Percentiles rank a stretch among this genome's conserved stretches.
phyloP scores from a whole-genome alignment of 192 early-diverging fungal genomes.

The Coemansia sp. region DNA sequence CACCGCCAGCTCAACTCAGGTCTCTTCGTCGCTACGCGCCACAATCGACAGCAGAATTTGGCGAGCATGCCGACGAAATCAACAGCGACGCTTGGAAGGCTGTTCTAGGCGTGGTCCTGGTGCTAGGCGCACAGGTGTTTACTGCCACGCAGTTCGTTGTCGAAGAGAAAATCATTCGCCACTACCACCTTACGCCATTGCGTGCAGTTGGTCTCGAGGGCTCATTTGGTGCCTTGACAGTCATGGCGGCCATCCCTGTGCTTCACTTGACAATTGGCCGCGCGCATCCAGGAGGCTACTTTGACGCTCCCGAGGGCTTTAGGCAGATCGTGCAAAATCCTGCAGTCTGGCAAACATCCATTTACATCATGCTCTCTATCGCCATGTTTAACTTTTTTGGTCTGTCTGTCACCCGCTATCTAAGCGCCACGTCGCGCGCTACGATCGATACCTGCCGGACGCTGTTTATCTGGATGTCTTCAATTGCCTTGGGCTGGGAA shows the following conservation, averaged over 20 bases:
- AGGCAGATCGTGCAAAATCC: slow-evolving; percentile 67
- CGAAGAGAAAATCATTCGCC: slow-evolving; percentile 89
- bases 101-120: slow-evolving; percentile 76
- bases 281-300: slow-evolving; percentile 71
- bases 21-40: slow-evolving; percentile 7
- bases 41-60: not conserved
- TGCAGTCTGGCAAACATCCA: slow-evolving; percentile 67
- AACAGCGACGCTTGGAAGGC: slow-evolving; percentile 57
- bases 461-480: slow-evolving; percentile 94
- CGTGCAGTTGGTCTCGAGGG: slow-evolving; percentile 95
- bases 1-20: slow-evolving; percentile 36
- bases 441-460: slow-evolving; percentile 97
- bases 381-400: slow-evolving; percentile 98
- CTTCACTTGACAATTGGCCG: slow-evolving; percentile 73
- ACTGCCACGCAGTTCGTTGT: slow-evolving; percentile 95
- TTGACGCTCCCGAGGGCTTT: slow-evolving; percentile 78
- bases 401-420: slow-evolving; percentile 80
- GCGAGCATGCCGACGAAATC: slow-evolving; percentile 28
- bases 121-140: slow-evolving; percentile 89
- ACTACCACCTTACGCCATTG: slow-evolving; percentile 79
- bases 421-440: slow-evolving; percentile 87
- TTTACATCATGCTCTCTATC: slow-evolving; percentile 88
- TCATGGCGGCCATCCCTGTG: slow-evolving; percentile 69
- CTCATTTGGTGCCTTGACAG: slow-evolving; percentile 79
- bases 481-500: slow-evolving; percentile 93